A percentile compares a stretch with the other conserved stretches of the same genome.
These are phyloP conservation scores for Candida tropicalis DNA, from an alignment of 1,139 yeast species.

Conservation along the genomic window DNA sequence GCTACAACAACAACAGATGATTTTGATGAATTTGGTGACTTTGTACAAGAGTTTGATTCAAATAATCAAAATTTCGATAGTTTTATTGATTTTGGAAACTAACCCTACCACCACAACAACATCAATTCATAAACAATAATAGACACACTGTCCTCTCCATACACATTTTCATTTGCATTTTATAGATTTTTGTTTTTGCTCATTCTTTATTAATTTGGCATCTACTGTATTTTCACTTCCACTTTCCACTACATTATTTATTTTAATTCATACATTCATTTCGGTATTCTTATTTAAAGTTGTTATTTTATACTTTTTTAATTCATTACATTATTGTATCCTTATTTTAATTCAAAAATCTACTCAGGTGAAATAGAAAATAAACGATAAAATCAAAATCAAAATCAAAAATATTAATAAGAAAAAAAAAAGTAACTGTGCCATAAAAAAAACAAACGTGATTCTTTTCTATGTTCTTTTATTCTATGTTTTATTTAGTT, in stretches of 20 bases:
- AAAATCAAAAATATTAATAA: too few relatives aligned
- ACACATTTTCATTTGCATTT: not conserved
- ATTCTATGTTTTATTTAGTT: not conserved
- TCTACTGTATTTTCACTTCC: not conserved
- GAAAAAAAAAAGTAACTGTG: too few relatives aligned
- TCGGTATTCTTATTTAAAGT: not conserved
- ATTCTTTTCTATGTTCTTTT: not conserved
- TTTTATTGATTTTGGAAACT: slow-evolving; percentile 10
- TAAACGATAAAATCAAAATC: too few relatives aligned
- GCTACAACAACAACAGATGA: not conserved
- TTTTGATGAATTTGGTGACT: slow-evolving; percentile 4
- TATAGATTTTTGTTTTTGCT: slow-evolving; percentile 1
- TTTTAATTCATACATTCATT: not conserved
- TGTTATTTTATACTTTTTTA: not conserved
- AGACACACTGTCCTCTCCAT: too few relatives aligned
- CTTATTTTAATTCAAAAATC: too few relatives aligned
- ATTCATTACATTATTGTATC: too few relatives aligned
- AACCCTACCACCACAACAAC: not conserved
- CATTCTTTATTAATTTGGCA: not conserved
- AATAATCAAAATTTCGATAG: slow-evolving; percentile 4
- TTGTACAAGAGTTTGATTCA: not conserved
- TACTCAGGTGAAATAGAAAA: too few relatives aligned
- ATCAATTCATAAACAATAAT: not conserved
- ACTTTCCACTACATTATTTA: not conserved
- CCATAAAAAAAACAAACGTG: too few relatives aligned